Percentiles rank a stretch among this genome's conserved stretches.
Conservation (phyloP, 2,329 filamentous ascomycete genomes). For the Penicillium verrucosum region DNA sequence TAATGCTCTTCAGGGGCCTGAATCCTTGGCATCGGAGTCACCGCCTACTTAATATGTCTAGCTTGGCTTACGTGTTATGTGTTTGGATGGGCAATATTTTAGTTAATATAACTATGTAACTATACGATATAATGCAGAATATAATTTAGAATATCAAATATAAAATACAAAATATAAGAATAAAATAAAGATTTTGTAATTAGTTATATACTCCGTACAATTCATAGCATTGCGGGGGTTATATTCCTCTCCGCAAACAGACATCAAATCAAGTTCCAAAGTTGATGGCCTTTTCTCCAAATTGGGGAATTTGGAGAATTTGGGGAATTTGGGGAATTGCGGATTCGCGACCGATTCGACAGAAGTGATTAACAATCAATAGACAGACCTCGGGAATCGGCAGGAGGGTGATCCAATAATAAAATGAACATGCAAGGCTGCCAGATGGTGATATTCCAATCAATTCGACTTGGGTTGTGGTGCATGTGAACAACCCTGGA, state of each 20-base stretch:
- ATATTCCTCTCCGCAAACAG: not conserved
- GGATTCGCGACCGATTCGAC: not conserved
- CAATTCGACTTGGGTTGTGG: not conserved
- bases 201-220: no score
- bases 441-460: not conserved
- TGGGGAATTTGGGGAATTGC: not conserved
- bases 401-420: not conserved
- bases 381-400: not conserved
- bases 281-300: not conserved
- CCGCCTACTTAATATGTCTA: no score
- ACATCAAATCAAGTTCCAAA: no score
- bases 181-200: no score
- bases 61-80: no score
- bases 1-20: no score
- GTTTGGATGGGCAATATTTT: no score
- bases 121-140: no score
- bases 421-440: not conserved
- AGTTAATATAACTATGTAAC: no score
- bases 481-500: not conserved
- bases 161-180: not conserved
- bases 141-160: no score
- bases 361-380: not conserved
- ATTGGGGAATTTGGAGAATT: not conserved
- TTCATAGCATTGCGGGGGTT: not conserved
- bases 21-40: no score